These are phyloP conservation scores for Candida vartiovaarae DNA, from an alignment of 805 yeast species.

Conservation along the genomic window DNA sequence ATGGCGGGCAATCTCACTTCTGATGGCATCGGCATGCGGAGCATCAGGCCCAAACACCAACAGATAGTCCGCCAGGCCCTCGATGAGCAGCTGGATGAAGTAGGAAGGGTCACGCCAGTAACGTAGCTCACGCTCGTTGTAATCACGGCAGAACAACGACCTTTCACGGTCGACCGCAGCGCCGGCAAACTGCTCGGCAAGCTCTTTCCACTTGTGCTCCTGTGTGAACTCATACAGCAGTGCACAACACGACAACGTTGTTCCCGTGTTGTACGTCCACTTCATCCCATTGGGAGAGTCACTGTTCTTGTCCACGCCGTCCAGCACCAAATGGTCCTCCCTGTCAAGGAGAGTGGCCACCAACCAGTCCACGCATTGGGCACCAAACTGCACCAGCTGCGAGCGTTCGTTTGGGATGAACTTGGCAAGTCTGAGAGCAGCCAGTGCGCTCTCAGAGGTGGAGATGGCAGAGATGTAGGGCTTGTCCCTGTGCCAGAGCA, in stretches of 20 bases:
- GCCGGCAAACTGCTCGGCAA: slow-evolving; percentile 32
- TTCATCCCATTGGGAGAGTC: slow-evolving; percentile 43
- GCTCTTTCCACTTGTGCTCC: slow-evolving; percentile 40
- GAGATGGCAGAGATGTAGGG: slow-evolving; percentile 58
- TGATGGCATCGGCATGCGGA: slow-evolving; percentile 26
- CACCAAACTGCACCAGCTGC: slow-evolving; percentile 50
- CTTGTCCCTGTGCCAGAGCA: slow-evolving; percentile 59
- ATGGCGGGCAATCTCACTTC: slow-evolving; percentile 44
- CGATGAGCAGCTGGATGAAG: slow-evolving; percentile 57
- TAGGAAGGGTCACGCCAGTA: slow-evolving; percentile 60
- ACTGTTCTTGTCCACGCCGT: slow-evolving; percentile 42
- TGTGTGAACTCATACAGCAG: slow-evolving; percentile 43
- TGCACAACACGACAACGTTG: slow-evolving; percentile 50
- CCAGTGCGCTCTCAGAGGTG: slow-evolving; percentile 60
- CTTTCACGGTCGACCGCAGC: slow-evolving; percentile 53
- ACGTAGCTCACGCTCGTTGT: slow-evolving; percentile 37
- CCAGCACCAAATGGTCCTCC: slow-evolving; percentile 48
- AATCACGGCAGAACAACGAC: slow-evolving; percentile 57
- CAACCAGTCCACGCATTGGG: slow-evolving; percentile 52
- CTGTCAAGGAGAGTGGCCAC: slow-evolving; percentile 44
- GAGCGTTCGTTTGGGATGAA: slow-evolving; percentile 42
- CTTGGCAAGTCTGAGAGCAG: slow-evolving; percentile 49
- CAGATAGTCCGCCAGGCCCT: slow-evolving; percentile 62
- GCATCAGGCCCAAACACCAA: slow-evolving; percentile 38
- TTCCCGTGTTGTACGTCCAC: slow-evolving; percentile 65